Base-by-base conservation (phyloP, 257 asterid genomes). In the Solanum pinnatisectum region DNA sequence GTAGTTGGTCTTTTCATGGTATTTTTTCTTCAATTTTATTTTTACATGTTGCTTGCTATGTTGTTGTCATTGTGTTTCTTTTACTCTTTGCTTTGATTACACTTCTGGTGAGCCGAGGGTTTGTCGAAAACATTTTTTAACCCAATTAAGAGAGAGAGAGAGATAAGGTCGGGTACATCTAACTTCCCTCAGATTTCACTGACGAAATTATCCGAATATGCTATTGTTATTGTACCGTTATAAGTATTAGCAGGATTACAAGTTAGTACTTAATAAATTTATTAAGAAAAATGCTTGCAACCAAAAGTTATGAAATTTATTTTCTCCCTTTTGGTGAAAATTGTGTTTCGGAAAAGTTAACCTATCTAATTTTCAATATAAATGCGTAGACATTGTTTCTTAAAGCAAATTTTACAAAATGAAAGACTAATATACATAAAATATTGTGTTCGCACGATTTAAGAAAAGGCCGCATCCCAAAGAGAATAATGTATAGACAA, bases 111-210 rank as follows among this genome's bases (percentile, higher is more conserved):
- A 20, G 27, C 0, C 4, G 2, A 56, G 10, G 4, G 2, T 59
- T 9, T 22, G 1, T 9, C 0, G 6, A 60, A 23, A 59, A 22
- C 0, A 0, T 3, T 23, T 60, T 10, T 60, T 22, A 9, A 1
- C 13, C 1, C 30, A 60, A 60, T 8, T 22, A 8, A 59, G 10
- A 59, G 10, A 20, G 14, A 56, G 4, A 3, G 13, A 60, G 1
- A 14, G 7, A 22, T 60, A 16, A 16, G 1, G 8, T 23, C 2
- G 2, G 0, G 1, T 23, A 23, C 3, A 23, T 60, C 6, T 10
- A 60, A 9, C 0, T 0, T 9, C 2, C 0, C 0, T 60, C 0
- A 60, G 0, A 22, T 23, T 23, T 22, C 5, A 60, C 14, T 60
- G 0, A 10, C 0, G 4, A 59, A 46, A 46, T 46, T 46, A 46